These are phyloP conservation scores for Macrophomina pseudophaseolina DNA, from an alignment of 2,329 filamentous ascomycete species.

Conservation along the genomic window DNA sequence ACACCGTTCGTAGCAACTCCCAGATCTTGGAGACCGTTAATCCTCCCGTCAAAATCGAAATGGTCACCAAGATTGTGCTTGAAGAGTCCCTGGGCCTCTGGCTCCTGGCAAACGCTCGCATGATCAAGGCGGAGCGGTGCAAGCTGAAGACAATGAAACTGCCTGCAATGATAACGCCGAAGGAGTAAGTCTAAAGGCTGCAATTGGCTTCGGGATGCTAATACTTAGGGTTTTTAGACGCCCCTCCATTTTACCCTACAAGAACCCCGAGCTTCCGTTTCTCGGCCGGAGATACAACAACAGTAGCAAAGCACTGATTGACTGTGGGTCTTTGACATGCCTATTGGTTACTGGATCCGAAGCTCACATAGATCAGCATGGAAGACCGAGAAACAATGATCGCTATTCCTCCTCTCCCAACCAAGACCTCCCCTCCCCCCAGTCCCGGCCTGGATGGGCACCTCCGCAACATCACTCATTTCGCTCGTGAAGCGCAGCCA, in stretches of 20 bases:
- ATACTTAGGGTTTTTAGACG: background rate
- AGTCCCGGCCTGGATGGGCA: no score
- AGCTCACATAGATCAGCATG: background rate
- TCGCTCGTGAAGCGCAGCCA: no score
- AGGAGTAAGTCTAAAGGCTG: background rate
- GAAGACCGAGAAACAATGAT: background rate
- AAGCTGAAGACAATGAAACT: constrained; percentile 5
- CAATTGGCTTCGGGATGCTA: background rate
- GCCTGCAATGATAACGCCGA: background rate
- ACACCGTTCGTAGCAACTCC: no score
- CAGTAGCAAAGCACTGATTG: background rate
- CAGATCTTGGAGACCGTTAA: background rate
- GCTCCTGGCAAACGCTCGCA: constrained; percentile 14
- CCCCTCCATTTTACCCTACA: background rate
- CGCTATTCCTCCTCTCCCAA: background rate
- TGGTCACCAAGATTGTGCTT: constrained; percentile 1
- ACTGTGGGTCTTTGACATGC: background rate
- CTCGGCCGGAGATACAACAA: background rate
- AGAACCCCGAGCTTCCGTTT: constrained; percentile 9
- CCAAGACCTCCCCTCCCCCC: no score
- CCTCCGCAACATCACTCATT: no score
- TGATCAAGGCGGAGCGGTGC: constrained; percentile 14
- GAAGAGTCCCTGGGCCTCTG: constrained; percentile 8
- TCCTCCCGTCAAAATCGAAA: background rate
- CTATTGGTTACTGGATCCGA: background rate